Percentiles rank a stretch among this genome's conserved stretches.
phyloP scores from a whole-genome alignment of 73 alveolate genomes.

The Paramecium pentaurelia region DNA sequence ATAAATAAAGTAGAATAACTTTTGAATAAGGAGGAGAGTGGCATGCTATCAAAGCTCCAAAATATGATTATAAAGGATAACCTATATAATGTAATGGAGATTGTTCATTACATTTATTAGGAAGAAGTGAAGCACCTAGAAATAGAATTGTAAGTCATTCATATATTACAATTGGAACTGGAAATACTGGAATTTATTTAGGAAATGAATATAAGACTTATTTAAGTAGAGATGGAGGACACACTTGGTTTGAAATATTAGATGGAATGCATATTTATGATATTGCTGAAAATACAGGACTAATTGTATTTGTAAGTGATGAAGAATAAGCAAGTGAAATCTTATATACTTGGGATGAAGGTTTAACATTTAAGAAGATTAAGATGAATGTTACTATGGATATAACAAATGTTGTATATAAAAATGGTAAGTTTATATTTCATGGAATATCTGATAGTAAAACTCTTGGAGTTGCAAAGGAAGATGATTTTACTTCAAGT shows the following conservation, averaged over 20 bases:
- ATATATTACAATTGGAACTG: constrained; percentile 78
- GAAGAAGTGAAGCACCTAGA: constrained; percentile 78
- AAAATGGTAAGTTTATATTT: constrained; percentile 51
- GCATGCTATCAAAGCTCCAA: constrained; percentile 78
- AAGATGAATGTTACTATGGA: constrained; percentile 5
- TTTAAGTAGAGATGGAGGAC: constrained; percentile 86
- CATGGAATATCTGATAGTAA: constrained; percentile 62
- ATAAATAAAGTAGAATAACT: constrained; percentile 72
- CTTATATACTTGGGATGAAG: constrained; percentile 80
- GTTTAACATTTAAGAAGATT: constrained; percentile 66
- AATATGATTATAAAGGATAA: constrained; percentile 64
- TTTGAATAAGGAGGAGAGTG: constrained; percentile 87
- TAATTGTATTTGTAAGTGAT: constrained; percentile 84
- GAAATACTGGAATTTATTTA: constrained; percentile 77
- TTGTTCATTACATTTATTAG: constrained; percentile 80
- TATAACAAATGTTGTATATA: background rate
- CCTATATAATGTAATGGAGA: constrained; percentile 66
- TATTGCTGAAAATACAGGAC: constrained; percentile 89
- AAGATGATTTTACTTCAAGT: constrained; percentile 63
- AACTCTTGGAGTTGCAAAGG: constrained; percentile 56
- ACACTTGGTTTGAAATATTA: constrained; percentile 76
- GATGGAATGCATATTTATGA: constrained; percentile 82
- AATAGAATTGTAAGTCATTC: constrained; percentile 69
- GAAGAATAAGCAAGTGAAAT: constrained; percentile 55
- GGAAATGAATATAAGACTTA: constrained; percentile 70